Evolutionary conservation across 345 rosid species (phyloP).

Genomic region (Eutrema heterophyllum): DNA sequence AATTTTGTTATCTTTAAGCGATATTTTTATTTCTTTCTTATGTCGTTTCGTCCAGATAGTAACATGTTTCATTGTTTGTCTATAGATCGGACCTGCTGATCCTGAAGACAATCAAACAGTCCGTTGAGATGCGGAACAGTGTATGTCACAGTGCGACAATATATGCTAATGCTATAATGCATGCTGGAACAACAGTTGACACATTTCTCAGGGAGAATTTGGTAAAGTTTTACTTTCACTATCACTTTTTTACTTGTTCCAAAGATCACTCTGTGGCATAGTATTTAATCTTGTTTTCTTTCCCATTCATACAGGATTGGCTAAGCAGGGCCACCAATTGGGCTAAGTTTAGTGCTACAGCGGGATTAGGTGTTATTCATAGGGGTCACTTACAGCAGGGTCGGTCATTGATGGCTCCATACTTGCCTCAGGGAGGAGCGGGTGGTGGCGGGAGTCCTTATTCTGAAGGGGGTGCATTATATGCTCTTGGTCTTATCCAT

Average conservation of each 20-base stretch:
- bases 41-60: not conserved
- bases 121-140: conserved; percentile 95
- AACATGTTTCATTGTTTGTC: conserved; percentile 13
- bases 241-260: not conserved
- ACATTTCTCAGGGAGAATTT: conserved; percentile 93
- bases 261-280: not conserved
- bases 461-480: conserved; percentile 95
- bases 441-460: conserved; percentile 91
- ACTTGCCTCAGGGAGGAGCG: conserved; percentile 90
- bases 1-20: not conserved
- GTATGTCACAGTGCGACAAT: conserved; percentile 98
- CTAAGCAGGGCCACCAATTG: conserved; percentile 97
- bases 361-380: conserved; percentile 96
- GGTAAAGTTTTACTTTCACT: conserved; percentile 35
- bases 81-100: conserved; percentile 89
- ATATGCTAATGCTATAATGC: conserved; percentile 97
- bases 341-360: conserved; percentile 99
- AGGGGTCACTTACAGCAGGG: conserved; percentile 94
- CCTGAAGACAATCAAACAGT: conserved; percentile 90
- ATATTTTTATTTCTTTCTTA: not conserved
- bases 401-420: conserved; percentile 87
- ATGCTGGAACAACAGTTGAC: conserved; percentile 98
- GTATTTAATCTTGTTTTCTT: conserved; percentile 3
- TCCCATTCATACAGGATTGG: conserved; percentile 55
- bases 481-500: conserved; percentile 96